These are phyloP conservation scores for Kodamaea plutei DNA, from an alignment of 1,139 yeast species.

Conservation along the genomic window DNA sequence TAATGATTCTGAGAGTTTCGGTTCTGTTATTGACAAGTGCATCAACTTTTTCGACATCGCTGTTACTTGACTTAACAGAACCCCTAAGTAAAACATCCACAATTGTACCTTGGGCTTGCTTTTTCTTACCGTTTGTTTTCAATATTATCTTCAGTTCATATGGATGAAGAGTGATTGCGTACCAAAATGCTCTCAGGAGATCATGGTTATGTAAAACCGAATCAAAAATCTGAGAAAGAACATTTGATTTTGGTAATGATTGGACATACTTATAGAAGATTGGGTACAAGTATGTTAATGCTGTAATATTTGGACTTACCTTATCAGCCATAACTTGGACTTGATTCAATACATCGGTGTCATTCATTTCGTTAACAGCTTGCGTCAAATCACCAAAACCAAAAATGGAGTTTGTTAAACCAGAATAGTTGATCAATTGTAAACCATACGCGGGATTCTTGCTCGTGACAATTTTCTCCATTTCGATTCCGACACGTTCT, in stretches of 20 bases:
- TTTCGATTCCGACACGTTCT: conserved; percentile 86
- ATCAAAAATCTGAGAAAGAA: conserved; percentile 9
- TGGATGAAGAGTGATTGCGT: conserved; percentile 37
- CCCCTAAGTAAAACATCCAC: conserved; percentile 53
- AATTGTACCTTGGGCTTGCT: conserved; percentile 16
- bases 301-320: conserved; percentile 16
- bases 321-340: conserved; percentile 8
- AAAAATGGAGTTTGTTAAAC: conserved; percentile 59
- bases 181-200: conserved; percentile 40
- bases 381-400: conserved; percentile 30
- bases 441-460: conserved; percentile 63
- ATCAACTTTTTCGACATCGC: conserved; percentile 50
- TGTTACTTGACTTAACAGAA: conserved; percentile 64
- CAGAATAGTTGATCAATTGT: conserved; percentile 50
- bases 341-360: conserved; percentile 7
- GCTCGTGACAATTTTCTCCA: conserved; percentile 69
- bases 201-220: conserved; percentile 8
- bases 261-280: conserved; percentile 14
- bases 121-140: conserved; percentile 35
- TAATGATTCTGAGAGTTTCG: conserved; percentile 13
- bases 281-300: conserved; percentile 20
- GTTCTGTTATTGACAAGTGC: conserved; percentile 25
- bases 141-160: conserved; percentile 25
- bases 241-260: conserved; percentile 3
- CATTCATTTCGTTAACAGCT: conserved; percentile 19